Percentiles rank a stretch among this genome's conserved stretches.
These are phyloP conservation scores for Avicennia marina DNA, from an alignment of 257 asterid species.

Conservation along the genomic window DNA sequence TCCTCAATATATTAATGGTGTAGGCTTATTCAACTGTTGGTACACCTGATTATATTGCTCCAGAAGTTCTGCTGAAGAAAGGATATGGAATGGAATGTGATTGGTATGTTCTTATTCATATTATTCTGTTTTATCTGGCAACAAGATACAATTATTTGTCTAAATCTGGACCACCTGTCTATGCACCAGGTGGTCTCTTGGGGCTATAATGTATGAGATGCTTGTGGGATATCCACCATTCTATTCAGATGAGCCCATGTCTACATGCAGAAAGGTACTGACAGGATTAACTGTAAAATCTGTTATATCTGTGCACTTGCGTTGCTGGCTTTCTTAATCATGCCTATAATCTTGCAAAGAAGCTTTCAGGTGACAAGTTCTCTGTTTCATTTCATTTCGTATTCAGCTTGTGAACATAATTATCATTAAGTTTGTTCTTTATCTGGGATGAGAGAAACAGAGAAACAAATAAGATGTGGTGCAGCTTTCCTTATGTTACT, in stretches of 20 bases:
- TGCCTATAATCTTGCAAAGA: too few species aligned
- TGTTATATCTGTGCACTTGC: neutral
- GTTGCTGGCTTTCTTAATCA: neutral
- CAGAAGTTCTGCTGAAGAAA: conserved; percentile 89
- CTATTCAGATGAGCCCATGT: conserved; percentile 97
- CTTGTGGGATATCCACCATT: conserved; percentile 97
- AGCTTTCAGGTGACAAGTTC: too few species aligned
- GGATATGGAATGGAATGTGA: conserved; percentile 99
- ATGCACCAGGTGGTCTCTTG: conserved; percentile 89
- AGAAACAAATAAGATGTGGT: too few species aligned
- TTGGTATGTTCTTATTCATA: conserved; percentile 49
- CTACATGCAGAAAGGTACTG: conserved; percentile 92
- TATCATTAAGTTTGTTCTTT: too few species aligned
- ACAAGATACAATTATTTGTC: conserved; percentile 10
- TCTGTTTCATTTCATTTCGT: too few species aligned
- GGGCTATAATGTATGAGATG: conserved; percentile 98
- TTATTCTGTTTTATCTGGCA: conserved; percentile 14
- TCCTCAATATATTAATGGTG: conserved; percentile 15
- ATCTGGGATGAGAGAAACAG: too few species aligned
- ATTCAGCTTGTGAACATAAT: too few species aligned
- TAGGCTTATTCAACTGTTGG: conserved; percentile 99
- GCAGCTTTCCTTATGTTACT: too few species aligned
- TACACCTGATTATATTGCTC: conserved; percentile 98
- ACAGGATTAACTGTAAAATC: conserved; percentile 4
- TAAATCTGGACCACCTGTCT: conserved; percentile 9